phyloP scores from a whole-genome alignment of 2,329 filamentous ascomycete genomes.

The Monosporascus cannonballus region DNA sequence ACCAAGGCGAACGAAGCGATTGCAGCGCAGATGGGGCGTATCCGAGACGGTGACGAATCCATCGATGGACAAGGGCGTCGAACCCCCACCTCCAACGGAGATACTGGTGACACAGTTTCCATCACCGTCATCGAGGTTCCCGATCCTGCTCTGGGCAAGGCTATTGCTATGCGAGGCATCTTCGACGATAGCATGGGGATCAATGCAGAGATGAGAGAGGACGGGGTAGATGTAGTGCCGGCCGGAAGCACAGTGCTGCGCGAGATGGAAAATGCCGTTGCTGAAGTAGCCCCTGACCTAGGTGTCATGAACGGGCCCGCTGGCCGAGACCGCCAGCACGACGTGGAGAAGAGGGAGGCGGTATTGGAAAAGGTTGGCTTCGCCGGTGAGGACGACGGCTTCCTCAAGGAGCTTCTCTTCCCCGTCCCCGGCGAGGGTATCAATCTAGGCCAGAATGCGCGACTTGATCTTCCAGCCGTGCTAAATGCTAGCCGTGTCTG shows the following conservation, averaged over 20 bases:
- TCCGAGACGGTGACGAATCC: conserved; percentile 61
- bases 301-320: conserved; percentile 64
- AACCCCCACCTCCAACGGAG: conserved; percentile 64
- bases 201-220: conserved; percentile 94
- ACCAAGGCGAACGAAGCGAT: conserved; percentile 83
- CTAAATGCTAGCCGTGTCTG: conserved; percentile 83
- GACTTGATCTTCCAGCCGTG: conserved; percentile 69
- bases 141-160: conserved; percentile 73
- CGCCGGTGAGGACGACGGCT: conserved; percentile 76
- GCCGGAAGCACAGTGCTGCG: conserved; percentile 77
- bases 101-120: conserved; percentile 76
- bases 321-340: conserved; percentile 67
- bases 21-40: conserved; percentile 62
- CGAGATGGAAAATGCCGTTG: conserved; percentile 79
- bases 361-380: conserved; percentile 80
- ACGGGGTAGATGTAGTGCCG: conserved; percentile 71
- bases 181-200: conserved; percentile 93
- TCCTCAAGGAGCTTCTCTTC: conserved; percentile 76
- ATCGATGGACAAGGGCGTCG: conserved; percentile 59
- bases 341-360: conserved; percentile 74
- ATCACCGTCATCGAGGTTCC: conserved; percentile 87
- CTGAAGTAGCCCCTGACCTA: conserved; percentile 70
- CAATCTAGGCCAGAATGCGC: conserved; percentile 67
- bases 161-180: conserved; percentile 78
- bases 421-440: conserved; percentile 75